Evolutionary conservation across 805 yeast species (phyloP), one percentile per base, ranked within the genome.

Genomic region (Kazachstania africana): DNA sequence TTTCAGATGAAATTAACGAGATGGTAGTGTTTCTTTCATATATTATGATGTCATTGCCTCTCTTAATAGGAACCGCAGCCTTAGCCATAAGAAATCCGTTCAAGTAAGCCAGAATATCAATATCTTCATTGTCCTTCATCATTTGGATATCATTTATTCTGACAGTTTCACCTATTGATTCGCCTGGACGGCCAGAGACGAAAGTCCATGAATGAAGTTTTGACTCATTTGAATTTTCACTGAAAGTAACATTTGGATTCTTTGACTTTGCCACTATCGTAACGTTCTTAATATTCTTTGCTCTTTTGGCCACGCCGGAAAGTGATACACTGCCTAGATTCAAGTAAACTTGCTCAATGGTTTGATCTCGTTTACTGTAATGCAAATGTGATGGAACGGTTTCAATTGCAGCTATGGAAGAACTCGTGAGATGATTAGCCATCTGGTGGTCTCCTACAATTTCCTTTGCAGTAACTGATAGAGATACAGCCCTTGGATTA

Each of bases 401-500:
- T 10, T 19, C 9, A 9, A n/a, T n/a, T 9, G 13, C 13, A 6
- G n/a, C 25, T 8, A 9, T n/a, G n/a, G 9, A 6, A 23, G 9
- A 23, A 23, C 6, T 23, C 9, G 6, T 8, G 6, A 23, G n/a
- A 23, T 23, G 25, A 6, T 9, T 8, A 9, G 9, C 8, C n/a
- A 13, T 17, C n/a, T 29, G 16, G n/a, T 25, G 16, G 33, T 69
- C 73, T 26, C 65, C 68, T 48, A 68, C 71, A 45, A 80, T 70
- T 50, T 82, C 94, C 52, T 81, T 82, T 28, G 83, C 70, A 2
- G 87, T 66, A 8, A 81, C 68, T 21, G 72, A 66, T 40, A 84
- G 60, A 36, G 65, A 66, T 44, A 78, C 87, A 3, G 91, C 84
- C 52, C 93, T 66, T 17, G 88, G 85, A 38, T 82, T 80, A 18